Evolutionary conservation across 192 early-diverging fungal genomes (phyloP).

Genomic region (Mortierella alpina): DNA sequence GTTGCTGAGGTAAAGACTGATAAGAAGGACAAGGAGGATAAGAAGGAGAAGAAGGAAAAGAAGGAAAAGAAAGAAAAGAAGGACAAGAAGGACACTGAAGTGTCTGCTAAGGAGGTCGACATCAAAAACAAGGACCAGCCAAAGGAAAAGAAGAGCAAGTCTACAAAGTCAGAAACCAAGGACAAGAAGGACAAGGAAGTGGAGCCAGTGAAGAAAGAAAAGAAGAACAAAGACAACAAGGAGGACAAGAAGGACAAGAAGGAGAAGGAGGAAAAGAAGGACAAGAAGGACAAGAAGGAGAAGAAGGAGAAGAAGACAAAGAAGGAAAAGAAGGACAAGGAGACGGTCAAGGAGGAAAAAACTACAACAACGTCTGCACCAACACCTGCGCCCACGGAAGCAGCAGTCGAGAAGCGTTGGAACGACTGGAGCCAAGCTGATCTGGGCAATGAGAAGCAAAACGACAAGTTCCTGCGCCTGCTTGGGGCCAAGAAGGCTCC

Average conservation of each 20-base stretch:
- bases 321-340: slow-evolving; percentile 21
- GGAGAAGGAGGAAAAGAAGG: slow-evolving; percentile 48
- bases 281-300: slow-evolving; percentile 33
- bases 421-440: slow-evolving; percentile 73
- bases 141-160: slow-evolving; percentile 26
- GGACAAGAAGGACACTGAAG: slow-evolving; percentile 14
- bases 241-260: slow-evolving; percentile 44
- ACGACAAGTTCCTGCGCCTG: slow-evolving; percentile 73
- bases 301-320: slow-evolving; percentile 16
- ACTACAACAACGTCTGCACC: slow-evolving; percentile 14
- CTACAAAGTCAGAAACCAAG: slow-evolving; percentile 5
- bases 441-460: slow-evolving; percentile 64
- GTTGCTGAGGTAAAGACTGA: slow-evolving; percentile 10
- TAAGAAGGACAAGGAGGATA: slow-evolving; percentile 18
- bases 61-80: slow-evolving; percentile 55
- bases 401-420: slow-evolving; percentile 55
- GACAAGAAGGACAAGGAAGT: slow-evolving; percentile 24
- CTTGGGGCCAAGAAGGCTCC: slow-evolving; percentile 65
- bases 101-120: too few species aligned
- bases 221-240: slow-evolving; percentile 49
- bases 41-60: slow-evolving; percentile 46
- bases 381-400: slow-evolving; percentile 13
- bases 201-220: slow-evolving; percentile 18
- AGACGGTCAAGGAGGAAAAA: slow-evolving; percentile 23
- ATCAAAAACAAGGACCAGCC: too few species aligned